These are phyloP conservation scores for Pythium biforme DNA, from an alignment of 352 stramenopile genomes.

Conservation along the genomic window DNA sequence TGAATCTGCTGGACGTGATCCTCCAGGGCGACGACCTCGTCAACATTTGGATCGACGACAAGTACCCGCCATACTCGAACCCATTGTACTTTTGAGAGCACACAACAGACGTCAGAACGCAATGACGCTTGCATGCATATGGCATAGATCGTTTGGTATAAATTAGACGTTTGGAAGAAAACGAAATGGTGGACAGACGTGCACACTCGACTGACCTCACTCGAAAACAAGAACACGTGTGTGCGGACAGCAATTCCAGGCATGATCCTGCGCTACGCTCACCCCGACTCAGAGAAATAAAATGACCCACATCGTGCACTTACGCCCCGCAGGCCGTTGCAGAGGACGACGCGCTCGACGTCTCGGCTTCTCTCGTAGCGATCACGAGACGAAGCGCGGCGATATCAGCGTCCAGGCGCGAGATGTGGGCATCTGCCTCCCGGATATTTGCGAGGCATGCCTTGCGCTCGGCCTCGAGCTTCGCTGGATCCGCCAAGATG, in stretches of 20 bases:
- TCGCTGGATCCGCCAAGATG: conserved; percentile 2
- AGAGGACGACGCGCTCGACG: background rate
- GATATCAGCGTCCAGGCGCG: conserved; percentile 28
- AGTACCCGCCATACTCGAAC: conserved; percentile 68
- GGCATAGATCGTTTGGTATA: background rate
- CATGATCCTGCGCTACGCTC: background rate
- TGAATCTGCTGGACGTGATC: conserved; percentile 57
- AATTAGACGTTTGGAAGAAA: conserved; percentile 2
- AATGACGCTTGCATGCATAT: background rate
- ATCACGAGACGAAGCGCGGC: conserved; percentile 22
- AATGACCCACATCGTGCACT: no score
- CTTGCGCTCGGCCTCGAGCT: conserved; percentile 9
- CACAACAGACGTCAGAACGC: background rate
- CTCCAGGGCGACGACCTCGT: conserved; percentile 66
- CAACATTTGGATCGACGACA: conserved; percentile 75
- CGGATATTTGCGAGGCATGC: conserved; percentile 10
- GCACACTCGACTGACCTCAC: background rate
- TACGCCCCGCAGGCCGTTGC: conserved; percentile 8
- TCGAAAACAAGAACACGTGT: background rate
- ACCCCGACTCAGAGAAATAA: no score
- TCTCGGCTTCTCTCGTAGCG: conserved; percentile 7
- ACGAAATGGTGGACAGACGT: background rate
- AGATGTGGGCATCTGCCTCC: conserved; percentile 23
- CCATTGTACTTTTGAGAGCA: conserved; percentile 49
- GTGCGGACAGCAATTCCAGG: background rate